These are phyloP conservation scores for Alternaria hordeiaustralica DNA, from an alignment of 2,329 filamentous ascomycete genomes.

Conservation along the genomic window DNA sequence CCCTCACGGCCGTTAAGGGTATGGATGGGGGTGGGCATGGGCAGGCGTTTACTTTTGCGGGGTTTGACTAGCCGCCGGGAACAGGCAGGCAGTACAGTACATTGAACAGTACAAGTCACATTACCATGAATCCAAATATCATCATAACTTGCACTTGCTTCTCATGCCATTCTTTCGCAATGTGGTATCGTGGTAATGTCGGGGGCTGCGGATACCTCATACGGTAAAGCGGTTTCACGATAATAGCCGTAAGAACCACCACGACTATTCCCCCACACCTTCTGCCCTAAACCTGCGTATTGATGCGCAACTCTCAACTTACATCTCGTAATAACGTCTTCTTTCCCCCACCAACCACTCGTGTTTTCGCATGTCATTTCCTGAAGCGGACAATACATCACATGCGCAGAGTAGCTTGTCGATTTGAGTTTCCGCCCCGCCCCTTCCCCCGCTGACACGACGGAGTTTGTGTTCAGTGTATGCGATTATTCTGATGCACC, in stretches of 20 bases:
- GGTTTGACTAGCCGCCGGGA: slow-evolving; percentile 1
- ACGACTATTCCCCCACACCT: neutral
- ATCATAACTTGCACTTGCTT: neutral
- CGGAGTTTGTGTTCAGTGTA: neutral
- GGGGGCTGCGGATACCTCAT: neutral
- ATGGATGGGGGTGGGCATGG: slow-evolving; percentile 11
- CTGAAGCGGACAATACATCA: neutral
- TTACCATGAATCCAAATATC: neutral
- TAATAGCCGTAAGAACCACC: neutral
- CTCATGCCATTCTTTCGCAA: neutral
- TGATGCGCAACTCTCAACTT: neutral
- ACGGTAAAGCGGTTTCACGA: neutral
- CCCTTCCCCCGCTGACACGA: neutral
- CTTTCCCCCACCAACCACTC: neutral
- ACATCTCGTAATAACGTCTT: neutral
- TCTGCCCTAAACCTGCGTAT: neutral
- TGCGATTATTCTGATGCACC: neutral
- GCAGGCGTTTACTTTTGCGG: slow-evolving; percentile 10
- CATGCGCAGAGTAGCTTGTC: neutral
- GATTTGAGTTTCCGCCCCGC: neutral
- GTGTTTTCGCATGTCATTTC: neutral
- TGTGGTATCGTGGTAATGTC: neutral
- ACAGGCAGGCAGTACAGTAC: neutral
- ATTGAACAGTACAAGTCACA: neutral
- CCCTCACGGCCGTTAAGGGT: slow-evolving; percentile 17